Evolutionary conservation across 1,139 yeast species (phyloP), one percentile per base, ranked within the genome.

Genomic region (Debaryomyces subglobosus): DNA sequence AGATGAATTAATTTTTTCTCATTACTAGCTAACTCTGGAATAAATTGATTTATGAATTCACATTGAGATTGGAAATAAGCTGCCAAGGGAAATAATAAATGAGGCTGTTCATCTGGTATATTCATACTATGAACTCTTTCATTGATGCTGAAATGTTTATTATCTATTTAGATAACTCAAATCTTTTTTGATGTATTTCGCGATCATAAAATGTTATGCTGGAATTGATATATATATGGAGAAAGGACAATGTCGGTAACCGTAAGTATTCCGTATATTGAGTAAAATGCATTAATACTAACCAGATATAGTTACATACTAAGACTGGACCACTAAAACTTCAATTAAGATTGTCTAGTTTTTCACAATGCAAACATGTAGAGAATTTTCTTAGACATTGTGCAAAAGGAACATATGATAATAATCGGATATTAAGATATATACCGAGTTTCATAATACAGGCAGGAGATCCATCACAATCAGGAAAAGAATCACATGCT

Each of bases 381-480:
- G 61, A 62, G 39, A 64, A 63, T 53, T 55, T 55, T 36, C 59
- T 79, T 7, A 79, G 79, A 3, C 80, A 73, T 52, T 74, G 81
- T 53, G 84, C 81, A 1, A 58, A 59, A 30, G 82, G 81, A 3
- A 64, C 74, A 2, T 79, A 78, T 55, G 57, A 67, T 46, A 57
- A 64, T 18, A 70, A 77, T 15, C 65, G 64, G 45, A 65, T 79
- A 9, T 69, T 77, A 50, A 60, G 82, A 44, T 71, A 68, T 48
- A 69, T 78, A 40, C 73, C 76, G 33, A 69, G 53, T 0, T 77
- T 78, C 56, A 77, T 78, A 53, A 69, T 73, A 2, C 83, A 79
- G 50, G 71, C 77, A 54, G 83, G 83, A 1, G 82, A 79, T 54
- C 77, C 81, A 0, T 68, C 79, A 2, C 77, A 77, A 29, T 70